Evolutionary conservation across 345 rosid species (phyloP), one percentile per base, ranked within the genome.

Genomic region (Leavenworthia alabamica): DNA sequence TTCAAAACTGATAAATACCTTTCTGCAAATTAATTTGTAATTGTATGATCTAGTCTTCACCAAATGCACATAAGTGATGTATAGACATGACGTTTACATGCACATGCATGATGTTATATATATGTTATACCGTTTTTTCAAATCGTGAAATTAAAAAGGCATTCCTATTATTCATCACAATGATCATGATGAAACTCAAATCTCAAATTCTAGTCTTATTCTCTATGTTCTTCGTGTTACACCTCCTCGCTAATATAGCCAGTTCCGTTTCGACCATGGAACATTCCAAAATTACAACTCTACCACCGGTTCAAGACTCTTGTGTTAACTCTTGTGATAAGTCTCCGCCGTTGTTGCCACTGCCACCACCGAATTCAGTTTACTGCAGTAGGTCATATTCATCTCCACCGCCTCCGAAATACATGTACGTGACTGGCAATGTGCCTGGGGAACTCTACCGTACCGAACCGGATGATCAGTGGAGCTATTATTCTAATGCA

Each of bases 381-480:
- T 78, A 56, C 42, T 74, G 82, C 31, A 4, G 49, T 5, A 37
- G 51, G 62, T 14, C 82, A 3, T 57, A 48, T 24, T 42, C 70
- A 29, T 36, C 58, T 23, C 81, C 81, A 2, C 82, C 86, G 1
- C 86, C 90, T 0, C 83, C 88, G 3, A 61, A 81, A 62, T 76
- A 72, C 46, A 63, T 68, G 56, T 77, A 78, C 56, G 77, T 82
- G 44, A 80, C 83, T 0, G 72, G 76, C 22, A 20, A 2, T 26
- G 74, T 71, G 47, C 86, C 94, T 0, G 87, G 79, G 10, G 71
- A 65, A 62, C 20, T 79, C 62, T 83, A 77, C 58, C 52, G 29
- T 8, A 67, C 80, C 11, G 73, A 73, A 48, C 61, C 82, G 27
- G 50, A 67, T 42, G 46, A 64, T 20, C 53, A 41, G 3, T 66